Evolutionary conservation across 768 basidiomycete species (phyloP), one percentile per base, ranked within the genome.

Genomic region (Xerocomellus chrysenteron): DNA sequence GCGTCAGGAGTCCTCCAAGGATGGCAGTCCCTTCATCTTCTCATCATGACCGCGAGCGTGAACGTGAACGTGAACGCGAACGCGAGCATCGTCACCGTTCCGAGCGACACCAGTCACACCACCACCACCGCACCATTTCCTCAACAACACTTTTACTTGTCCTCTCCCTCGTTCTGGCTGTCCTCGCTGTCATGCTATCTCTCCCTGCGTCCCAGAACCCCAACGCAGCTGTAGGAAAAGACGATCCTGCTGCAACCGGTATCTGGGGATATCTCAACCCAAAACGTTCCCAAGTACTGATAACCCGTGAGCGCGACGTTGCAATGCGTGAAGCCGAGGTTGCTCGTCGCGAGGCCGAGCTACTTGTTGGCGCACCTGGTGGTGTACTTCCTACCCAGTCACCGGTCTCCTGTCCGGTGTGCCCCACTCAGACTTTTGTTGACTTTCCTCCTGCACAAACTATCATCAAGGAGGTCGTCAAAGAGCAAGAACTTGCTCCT

Each of bases 11-110:
- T 26, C 58, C 70, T 47, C 54, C 61, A 44, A 74, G 87, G 80
- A 93, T 93, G 90, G 90, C 90, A 58, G 84, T 90, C 74, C 90
- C 90, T 51, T 90, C 89, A 32, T 90, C 90, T 26, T 92, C 90
- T 32, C 90, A 90, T 63, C 85, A 79, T 57, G 80, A 84, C 43
- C 76, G 86, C 68, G 86, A 80, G 8, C 78, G 78, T 14, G 78
- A 72, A 30, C 69, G 78, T 55, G 84, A 86, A 61, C 83, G 82
- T 56, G 71, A 80, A 45, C 74, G 78, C 37, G 71, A 80, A 45
- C 74, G 78, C 37, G 68, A 81, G 74, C 68, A 81, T 73, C 79
- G 84, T 64, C 82, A 86, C 62, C 82, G 85, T 45, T 74, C 76
- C 26, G 81, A 82, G 41, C 83, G 83, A 47, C 85, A 86, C 65